Base-by-base conservation (phyloP, 225 moss, liverwort and hornwort species). In the Ulota crispa region DNA sequence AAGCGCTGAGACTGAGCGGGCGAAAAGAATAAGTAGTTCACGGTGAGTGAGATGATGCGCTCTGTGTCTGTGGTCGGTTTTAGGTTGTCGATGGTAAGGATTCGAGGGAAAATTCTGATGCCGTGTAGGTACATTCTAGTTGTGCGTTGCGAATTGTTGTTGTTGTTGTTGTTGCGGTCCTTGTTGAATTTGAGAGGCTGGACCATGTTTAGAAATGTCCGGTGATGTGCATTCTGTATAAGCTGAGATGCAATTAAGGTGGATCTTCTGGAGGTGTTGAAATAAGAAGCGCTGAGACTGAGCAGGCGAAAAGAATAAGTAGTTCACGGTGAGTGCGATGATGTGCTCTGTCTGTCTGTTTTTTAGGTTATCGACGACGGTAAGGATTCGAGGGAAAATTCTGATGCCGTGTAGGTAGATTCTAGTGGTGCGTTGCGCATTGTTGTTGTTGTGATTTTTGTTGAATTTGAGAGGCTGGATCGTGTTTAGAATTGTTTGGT, bases 111-210 rank as follows among this genome's bases (percentile, higher is more conserved):
- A 64, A 76, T 23, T 64, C 52, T 77, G 50, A 18, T 77, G 77
- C 47, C n/a, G 4, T 45, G 75, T 30, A 21, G 24, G 18, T 42
- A 3, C 3, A 28, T 28, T 14, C 23, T 77, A 34, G 23, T 77
- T 64, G n/a, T 32, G 52, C 9, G 66, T 67, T 18, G 43, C 26
- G 16, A 18, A 18, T 45, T 75, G 10, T 19, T n/a, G 37, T 73
- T 39, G 73, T 15, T 60, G 13, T 43, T 60, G 5, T 18, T 23
- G 36, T 73, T 39, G 57, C 15, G 36, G 4, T 65, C 13, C 1
- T 62, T 45, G 76, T 47, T 30, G 28, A 76, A 47, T 63, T 78
- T 47, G n/a, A 64, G 52, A 62, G 64, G 64, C 26, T 78, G 30
- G 62, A 13, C 63, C 37, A 16, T 19, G 47, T n/a, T 32, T n/a